Conservation (phyloP, 495 filamentous ascomycete species). For the Jackrogersella minutella region DNA sequence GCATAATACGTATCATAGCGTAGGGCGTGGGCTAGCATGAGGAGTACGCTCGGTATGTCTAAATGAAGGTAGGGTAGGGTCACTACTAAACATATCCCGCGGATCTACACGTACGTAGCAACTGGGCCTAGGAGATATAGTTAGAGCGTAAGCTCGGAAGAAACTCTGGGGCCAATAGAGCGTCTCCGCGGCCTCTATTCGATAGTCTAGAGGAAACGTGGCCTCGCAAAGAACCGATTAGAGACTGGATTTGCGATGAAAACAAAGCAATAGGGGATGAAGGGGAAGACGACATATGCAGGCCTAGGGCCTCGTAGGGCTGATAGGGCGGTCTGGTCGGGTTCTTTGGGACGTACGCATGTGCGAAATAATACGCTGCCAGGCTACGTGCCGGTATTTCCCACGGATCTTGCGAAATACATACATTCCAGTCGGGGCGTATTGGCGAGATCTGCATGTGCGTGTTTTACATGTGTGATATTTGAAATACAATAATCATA, state of each 20-base stretch:
- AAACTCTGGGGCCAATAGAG: conserved; percentile 4
- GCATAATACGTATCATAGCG: conserved; percentile 7
- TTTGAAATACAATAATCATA: conserved; percentile 8
- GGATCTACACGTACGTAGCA: conserved; percentile 17
- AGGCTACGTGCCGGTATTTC: not conserved
- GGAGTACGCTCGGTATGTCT: conserved; percentile 1
- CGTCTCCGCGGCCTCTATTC: conserved; percentile 20
- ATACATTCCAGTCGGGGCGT: not conserved
- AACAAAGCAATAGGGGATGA: not conserved
- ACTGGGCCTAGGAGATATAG: not conserved
- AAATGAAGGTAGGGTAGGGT: not conserved
- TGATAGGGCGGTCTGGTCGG: conserved; percentile 29
- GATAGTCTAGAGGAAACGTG: conserved; percentile 26
- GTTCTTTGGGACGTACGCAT: not conserved
- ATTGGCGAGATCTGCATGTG: not conserved
- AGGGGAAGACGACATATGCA: conserved; percentile 9
- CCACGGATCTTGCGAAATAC: not conserved
- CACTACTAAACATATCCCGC: not conserved
- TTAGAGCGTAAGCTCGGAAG: conserved; percentile 17
- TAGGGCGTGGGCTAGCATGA: conserved; percentile 12
- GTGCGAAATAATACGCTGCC: conserved; percentile 10
- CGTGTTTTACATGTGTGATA: not conserved
- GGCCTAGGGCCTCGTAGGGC: conserved; percentile 26
- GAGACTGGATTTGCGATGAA: not conserved
- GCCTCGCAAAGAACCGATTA: conserved; percentile 16